Conservation (phyloP, 1,284 basidiomycete species). For the Malassezia equina region DNA sequence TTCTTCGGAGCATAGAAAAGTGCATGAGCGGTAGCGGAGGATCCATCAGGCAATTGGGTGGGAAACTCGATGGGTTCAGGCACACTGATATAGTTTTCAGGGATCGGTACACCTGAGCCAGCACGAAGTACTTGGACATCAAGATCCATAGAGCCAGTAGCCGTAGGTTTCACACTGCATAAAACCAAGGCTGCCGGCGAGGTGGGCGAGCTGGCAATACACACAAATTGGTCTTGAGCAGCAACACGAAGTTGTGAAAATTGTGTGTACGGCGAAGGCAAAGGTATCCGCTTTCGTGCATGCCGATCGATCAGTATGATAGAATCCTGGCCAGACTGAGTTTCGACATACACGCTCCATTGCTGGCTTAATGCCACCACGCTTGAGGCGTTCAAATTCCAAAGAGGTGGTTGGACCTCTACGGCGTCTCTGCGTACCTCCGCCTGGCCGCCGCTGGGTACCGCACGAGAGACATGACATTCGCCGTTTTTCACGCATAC, state of each 20-base stretch:
- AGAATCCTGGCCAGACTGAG: background rate
- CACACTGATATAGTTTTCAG: conserved; percentile 19
- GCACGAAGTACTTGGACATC: background rate
- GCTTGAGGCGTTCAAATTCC: conserved; percentile 6
- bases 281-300: background rate
- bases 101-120: background rate
- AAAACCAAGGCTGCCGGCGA: conserved; percentile 21
- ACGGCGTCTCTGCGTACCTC: background rate
- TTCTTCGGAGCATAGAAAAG: conserved; percentile 60
- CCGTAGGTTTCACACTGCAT: background rate
- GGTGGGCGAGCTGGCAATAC: conserved; percentile 18
- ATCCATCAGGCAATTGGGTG: conserved; percentile 27
- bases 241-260: conserved; percentile 11
- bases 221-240: conserved; percentile 18
- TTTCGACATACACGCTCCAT: conserved; percentile 5
- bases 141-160: background rate
- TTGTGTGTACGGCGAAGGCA: background rate
- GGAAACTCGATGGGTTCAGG: conserved; percentile 32
- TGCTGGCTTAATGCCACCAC: conserved; percentile 1
- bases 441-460: background rate
- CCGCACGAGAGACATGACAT: background rate
- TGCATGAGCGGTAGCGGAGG: conserved; percentile 49
- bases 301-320: conserved; percentile 5
- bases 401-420: conserved; percentile 4
- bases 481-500: background rate